Conservation (phyloP, 805 yeast species). For the Candida vaughaniae region DNA sequence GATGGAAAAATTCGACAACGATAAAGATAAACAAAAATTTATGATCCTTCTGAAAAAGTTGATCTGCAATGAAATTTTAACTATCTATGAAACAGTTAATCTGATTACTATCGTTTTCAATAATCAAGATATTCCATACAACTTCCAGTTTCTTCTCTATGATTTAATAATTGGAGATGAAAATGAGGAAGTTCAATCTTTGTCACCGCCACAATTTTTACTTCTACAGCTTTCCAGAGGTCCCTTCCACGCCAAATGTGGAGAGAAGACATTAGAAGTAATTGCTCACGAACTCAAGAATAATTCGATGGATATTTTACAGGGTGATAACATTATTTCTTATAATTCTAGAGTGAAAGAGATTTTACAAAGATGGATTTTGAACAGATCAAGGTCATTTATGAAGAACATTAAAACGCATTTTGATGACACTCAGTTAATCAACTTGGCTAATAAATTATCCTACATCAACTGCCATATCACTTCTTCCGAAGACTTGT, state of each 20-base stretch:
- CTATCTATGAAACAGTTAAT: conserved; percentile 1
- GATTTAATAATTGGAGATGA: conserved; percentile 9
- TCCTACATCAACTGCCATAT: conserved; percentile 4
- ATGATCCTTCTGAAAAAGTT: conserved; percentile 7
- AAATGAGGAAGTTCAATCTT: not conserved
- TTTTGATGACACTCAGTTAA: conserved; percentile 17
- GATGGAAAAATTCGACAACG: conserved; percentile 1
- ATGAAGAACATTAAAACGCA: conserved; percentile 21
- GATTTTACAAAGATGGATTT: conserved; percentile 7
- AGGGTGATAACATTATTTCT: conserved; percentile 4
- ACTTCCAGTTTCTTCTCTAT: conserved; percentile 2
- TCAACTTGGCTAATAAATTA: conserved; percentile 18
- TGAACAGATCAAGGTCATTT: conserved; percentile 19
- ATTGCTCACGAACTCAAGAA: conserved; percentile 4
- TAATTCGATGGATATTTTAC: conserved; percentile 6
- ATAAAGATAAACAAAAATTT: conserved; percentile 1
- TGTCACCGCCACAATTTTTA: conserved; percentile 1
- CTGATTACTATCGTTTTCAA: conserved; percentile 5
- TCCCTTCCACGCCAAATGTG: conserved; percentile 7
- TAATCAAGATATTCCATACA: conserved; percentile 1
- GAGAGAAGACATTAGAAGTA: conserved; percentile 7
- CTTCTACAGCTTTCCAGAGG: conserved; percentile 8
- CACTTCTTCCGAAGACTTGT: conserved; percentile 16
- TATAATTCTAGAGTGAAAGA: not conserved
- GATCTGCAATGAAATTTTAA: conserved; percentile 7